Evolutionary conservation across 176 grass and related monocot species (phyloP), one percentile per base, ranked within the genome.

Genomic region (Ensete glaucum): DNA sequence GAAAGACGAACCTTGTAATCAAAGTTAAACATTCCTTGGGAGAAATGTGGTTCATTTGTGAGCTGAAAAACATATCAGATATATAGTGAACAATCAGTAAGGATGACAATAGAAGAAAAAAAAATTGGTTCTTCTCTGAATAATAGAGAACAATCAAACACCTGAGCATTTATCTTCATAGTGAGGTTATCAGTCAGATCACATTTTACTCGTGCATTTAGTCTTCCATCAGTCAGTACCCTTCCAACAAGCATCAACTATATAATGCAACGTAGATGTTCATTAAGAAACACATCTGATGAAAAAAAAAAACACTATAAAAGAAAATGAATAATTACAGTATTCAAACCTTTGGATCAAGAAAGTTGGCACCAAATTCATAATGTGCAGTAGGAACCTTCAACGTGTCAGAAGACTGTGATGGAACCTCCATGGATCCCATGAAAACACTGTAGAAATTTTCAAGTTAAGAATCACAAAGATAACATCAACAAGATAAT

Each of bases 291-390:
- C 17, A 26, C 50, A 56, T 20, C 27, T 43, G 49, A 72, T 20
- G 19, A 67, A 17, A 64, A 25, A 64, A 25, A 52, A 27, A 14
- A 50, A 34, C 62, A 51, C 4, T 2, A 51, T 63, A 17, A 5
- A 54, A 34, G 25, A 49, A 59, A 52, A 24, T 77, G 52, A 15
- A 63, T 12, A 77, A 50, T 50, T 43, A 53, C 49, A 16, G 17
- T 20, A 80, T 79, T 73, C 75, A 68, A 96, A 99, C 90, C 90
- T 93, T 85, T 74, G 90, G 95, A 67, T 99, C 90, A 62, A 99
- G 74, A 83, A 99, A 99, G 76, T 99, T 99, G 78, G 95, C 90
- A 79, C 90, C 95, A 66, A 99, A 99, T 85, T 99, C 95, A 52
- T 99, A 99, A 65, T 99, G 95, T 16, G 90, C 53, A 70, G 88